Percentiles rank a stretch among this genome's conserved stretches.
Conservation (phyloP, 306 rosid species). For the Trichosanthes cucumerina region DNA sequence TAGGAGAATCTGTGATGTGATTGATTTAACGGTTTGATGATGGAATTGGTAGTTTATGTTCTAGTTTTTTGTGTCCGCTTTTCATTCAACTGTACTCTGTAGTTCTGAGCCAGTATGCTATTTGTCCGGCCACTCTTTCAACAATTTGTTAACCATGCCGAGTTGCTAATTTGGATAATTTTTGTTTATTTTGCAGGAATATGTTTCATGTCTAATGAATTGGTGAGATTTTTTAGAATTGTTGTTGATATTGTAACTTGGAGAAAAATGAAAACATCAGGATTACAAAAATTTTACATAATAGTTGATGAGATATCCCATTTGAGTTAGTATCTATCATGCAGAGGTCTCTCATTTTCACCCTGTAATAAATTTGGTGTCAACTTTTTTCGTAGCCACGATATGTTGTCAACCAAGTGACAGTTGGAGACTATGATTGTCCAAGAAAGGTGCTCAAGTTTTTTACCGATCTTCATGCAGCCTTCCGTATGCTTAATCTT, state of each 20-base stretch:
- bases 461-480: constrained; percentile 81
- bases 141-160: background rate
- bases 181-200: constrained; percentile 48
- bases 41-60: background rate
- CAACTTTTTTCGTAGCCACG: constrained; percentile 58
- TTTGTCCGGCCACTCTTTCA: background rate
- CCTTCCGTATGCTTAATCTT: constrained; percentile 91
- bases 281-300: background rate
- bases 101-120: background rate
- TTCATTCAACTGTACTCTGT: background rate
- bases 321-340: background rate
- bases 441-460: constrained; percentile 84
- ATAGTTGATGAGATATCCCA: background rate
- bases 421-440: constrained; percentile 87
- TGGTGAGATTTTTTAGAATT: constrained; percentile 42
- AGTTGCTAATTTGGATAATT: constrained; percentile 21
- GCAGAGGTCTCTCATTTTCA: background rate
- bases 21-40: background rate
- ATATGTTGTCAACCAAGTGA: constrained; percentile 95
- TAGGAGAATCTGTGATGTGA: background rate
- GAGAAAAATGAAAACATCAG: background rate
- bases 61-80: background rate
- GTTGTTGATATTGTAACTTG: background rate
- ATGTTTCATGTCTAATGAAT: constrained; percentile 91
- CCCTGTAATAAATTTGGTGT: background rate